Evolutionary conservation across 1,139 yeast species (phyloP).

Genomic region (Yamadazyma buinensis): DNA sequence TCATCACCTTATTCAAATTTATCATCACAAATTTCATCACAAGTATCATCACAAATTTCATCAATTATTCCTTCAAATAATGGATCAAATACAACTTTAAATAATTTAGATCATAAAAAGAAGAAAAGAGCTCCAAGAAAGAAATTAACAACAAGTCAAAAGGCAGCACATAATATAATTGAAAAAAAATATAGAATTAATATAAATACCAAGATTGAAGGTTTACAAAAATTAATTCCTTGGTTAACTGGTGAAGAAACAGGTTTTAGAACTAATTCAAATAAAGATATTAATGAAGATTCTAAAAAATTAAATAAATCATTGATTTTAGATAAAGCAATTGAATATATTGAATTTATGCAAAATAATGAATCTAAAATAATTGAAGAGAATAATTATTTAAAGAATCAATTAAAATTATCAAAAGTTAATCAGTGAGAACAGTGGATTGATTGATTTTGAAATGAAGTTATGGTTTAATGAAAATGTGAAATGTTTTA

Average conservation of each 20-base stretch:
- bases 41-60: background rate
- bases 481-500: too few relatives aligned
- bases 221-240: constrained; percentile 60
- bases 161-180: constrained; percentile 68
- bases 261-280: constrained; percentile 46
- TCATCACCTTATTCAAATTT: background rate
- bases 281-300: constrained; percentile 15
- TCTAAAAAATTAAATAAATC: constrained; percentile 51
- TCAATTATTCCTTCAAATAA: background rate
- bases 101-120: constrained; percentile 1
- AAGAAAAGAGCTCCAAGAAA: constrained; percentile 51
- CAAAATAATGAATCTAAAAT: constrained; percentile 10
- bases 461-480: too few relatives aligned
- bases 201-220: constrained; percentile 69
- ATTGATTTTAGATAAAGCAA: constrained; percentile 64
- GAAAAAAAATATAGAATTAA: constrained; percentile 70
- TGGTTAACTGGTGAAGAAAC: constrained; percentile 58
- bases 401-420: constrained; percentile 5
- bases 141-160: constrained; percentile 57
- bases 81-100: background rate
- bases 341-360: constrained; percentile 47
- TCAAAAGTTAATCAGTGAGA: background rate
- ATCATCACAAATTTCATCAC: background rate
- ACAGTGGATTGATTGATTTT: constrained; percentile 57
- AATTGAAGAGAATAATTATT: constrained; percentile 8